These are phyloP conservation scores for Aspergillus sp. DNA, from an alignment of 2,329 filamentous ascomycete species.

Conservation along the genomic window DNA sequence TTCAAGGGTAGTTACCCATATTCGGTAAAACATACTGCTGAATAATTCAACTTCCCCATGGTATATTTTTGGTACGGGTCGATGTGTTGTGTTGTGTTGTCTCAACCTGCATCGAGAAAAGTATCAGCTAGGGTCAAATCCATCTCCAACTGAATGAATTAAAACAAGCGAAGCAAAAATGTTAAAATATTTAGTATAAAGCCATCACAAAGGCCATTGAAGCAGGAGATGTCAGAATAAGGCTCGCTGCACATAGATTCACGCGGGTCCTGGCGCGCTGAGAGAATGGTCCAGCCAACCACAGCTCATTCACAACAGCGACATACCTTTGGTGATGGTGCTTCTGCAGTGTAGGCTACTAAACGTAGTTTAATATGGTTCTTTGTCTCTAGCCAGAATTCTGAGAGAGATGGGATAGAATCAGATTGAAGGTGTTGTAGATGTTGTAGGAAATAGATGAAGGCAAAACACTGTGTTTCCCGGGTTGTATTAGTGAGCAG, in stretches of 20 bases:
- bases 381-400: neutral
- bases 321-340: neutral
- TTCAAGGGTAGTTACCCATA: neutral
- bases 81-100: neutral
- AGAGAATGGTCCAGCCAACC: conserved; percentile 1
- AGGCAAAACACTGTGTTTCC: neutral
- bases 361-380: neutral
- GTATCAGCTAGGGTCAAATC: neutral
- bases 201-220: neutral
- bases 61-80: conserved; percentile 4
- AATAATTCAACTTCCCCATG: conserved; percentile 44
- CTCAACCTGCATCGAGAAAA: neutral
- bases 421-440: neutral
- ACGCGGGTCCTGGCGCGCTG: neutral
- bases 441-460: neutral
- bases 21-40: conserved; percentile 31
- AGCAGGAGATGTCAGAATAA: neutral
- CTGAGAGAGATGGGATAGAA: neutral
- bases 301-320: neutral
- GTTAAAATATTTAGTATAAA: neutral
- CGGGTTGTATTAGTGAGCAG: neutral
- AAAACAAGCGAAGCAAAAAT: neutral
- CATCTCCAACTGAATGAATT: neutral
- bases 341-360: too few species aligned
- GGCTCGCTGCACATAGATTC: neutral